Evolutionary conservation across 179 eudicot genomes (phyloP).

Genomic region (Beta corolliflora): DNA sequence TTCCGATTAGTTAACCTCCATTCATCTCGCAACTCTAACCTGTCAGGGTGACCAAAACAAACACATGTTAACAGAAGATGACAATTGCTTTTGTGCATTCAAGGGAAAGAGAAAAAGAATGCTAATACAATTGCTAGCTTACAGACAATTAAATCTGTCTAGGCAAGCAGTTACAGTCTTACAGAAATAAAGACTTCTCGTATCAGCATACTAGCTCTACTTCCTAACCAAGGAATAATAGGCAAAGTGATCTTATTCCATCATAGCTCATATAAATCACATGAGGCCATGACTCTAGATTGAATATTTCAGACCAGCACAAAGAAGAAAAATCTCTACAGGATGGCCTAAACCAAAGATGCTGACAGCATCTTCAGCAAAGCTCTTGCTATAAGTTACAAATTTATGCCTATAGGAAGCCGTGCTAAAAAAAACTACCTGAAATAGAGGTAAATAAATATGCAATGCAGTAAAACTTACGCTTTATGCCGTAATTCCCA

Average conservation of each 20-base stretch:
- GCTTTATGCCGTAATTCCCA: slow-evolving; percentile 84
- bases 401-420: not conserved
- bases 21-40: slow-evolving; percentile 87
- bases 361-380: not conserved
- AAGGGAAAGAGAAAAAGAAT: not conserved
- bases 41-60: slow-evolving; percentile 39
- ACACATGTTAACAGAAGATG: slow-evolving; percentile 9
- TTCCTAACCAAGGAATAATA: not conserved
- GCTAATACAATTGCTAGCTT: not conserved
- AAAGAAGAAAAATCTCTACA: too few species aligned
- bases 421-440: not conserved
- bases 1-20: slow-evolving; percentile 80
- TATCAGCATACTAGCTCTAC: not conserved
- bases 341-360: not conserved
- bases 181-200: not conserved
- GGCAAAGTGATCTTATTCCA: not conserved
- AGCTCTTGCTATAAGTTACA: not conserved
- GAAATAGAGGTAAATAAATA: not conserved
- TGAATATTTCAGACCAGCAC: too few species aligned
- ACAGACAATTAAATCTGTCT: not conserved
- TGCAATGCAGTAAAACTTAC: slow-evolving; percentile 48
- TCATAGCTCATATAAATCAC: not conserved
- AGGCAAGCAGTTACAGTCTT: not conserved
- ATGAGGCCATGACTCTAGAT: too few species aligned
- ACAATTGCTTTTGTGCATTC: not conserved